Percentiles rank a stretch among this genome's conserved stretches.
Conservation (phyloP, 1,284 basidiomycete genomes). For the Anthracocystis panici-leucophaei region DNA sequence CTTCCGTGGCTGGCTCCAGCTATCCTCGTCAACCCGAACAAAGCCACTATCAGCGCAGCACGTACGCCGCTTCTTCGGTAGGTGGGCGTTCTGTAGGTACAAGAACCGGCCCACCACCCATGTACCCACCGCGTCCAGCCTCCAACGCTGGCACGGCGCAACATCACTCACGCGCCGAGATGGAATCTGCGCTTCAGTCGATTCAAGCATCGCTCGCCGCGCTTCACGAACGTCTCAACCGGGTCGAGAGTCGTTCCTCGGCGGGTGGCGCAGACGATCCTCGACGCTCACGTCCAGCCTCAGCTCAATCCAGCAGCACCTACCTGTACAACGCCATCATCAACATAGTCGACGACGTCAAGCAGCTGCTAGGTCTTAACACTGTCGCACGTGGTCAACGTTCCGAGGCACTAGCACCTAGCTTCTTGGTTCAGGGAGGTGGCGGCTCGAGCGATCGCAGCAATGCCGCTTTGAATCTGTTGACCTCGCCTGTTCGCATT, state of each 20-base stretch:
- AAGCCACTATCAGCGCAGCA: slow-evolving; percentile 40
- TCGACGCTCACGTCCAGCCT: slow-evolving; percentile 17
- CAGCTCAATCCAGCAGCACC: slow-evolving; percentile 12
- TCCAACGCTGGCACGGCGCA: slow-evolving; percentile 38
- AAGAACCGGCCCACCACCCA: slow-evolving; percentile 16
- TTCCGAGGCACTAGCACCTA: slow-evolving; percentile 40
- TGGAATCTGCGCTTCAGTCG: slow-evolving; percentile 75
- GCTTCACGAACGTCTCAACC: slow-evolving; percentile 81
- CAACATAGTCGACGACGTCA: slow-evolving; percentile 41
- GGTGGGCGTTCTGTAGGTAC: slow-evolving; percentile 54
- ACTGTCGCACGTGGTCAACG: slow-evolving; percentile 22
- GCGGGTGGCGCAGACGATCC: slow-evolving; percentile 28
- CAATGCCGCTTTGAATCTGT: slow-evolving; percentile 27
- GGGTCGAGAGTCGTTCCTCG: slow-evolving; percentile 52
- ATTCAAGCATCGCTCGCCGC: slow-evolving; percentile 90
- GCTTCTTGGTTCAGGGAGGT: slow-evolving; percentile 45
- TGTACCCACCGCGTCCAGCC: slow-evolving; percentile 34
- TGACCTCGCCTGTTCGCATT: slow-evolving; percentile 44
- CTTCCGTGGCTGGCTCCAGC: slow-evolving; percentile 35
- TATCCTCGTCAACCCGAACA: slow-evolving; percentile 37
- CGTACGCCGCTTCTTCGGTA: slow-evolving; percentile 57
- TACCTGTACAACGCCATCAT: slow-evolving; percentile 33
- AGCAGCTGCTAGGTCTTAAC: slow-evolving; percentile 38
- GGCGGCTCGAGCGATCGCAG: slow-evolving; percentile 14
- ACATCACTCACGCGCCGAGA: slow-evolving; percentile 41